Evolutionary conservation across 1,284 basidiomycete genomes (phyloP), one percentile per base, ranked within the genome.

Genomic region (Kalmanozyma brasiliensis): DNA sequence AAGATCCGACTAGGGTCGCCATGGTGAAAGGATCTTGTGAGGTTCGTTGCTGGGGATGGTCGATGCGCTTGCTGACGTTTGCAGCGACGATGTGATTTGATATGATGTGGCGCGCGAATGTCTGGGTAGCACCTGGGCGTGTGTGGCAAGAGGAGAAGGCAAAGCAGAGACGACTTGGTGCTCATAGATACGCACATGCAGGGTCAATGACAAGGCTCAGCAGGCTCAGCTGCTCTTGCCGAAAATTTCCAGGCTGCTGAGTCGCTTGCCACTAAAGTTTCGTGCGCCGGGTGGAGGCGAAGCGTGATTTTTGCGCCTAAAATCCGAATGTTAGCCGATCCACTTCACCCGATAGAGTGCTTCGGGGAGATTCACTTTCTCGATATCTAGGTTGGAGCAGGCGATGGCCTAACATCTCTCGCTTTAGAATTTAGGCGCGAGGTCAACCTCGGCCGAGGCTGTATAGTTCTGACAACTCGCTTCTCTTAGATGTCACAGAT

Each of bases 1-100:
- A 49, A n/a, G 49, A 30, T 41, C 46, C 67, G 0, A 64, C 57
- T 41, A 70, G 14, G 22, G 70, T 72, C 8, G 67, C 64, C 67
- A 74, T 60, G 36, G 34, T 57, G 26, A 3, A n/a, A 24, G 32
- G 32, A 19, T n/a, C 11, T 34, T 13, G 8, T 4, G 40, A 9
- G 33, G 51, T 7, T 30, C 17, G 26, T 14, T 43, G 42, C 9
- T 19, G 32, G 10, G 11, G 13, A 3, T 8, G n/a, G 42, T 7
- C n/a, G n/a, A n/a, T n/a, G n/a, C n/a, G n/a, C n/a, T n/a, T n/a
- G n/a, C n/a, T n/a, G n/a, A n/a, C n/a, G n/a, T n/a, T n/a, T n/a
- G n/a, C n/a, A n/a, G n/a, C n/a, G n/a, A n/a, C n/a, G n/a, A n/a
- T n/a, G n/a, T n/a, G n/a, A n/a, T n/a, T n/a, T n/a, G n/a, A n/a